phyloP scores from a whole-genome alignment of 257 asterid genomes.

The Petunia secreta region DNA sequence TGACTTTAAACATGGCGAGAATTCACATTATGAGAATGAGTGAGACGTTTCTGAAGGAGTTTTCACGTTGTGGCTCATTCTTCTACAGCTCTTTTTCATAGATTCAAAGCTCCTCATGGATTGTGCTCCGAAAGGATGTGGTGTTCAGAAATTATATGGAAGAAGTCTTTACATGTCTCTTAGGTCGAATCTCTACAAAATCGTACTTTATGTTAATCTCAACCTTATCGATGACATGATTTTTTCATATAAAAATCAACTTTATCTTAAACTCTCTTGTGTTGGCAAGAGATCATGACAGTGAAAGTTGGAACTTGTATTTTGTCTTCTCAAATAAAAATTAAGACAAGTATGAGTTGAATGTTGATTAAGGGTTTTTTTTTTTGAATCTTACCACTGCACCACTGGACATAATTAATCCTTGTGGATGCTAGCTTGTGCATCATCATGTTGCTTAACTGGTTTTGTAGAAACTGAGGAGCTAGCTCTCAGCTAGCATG shows the following conservation, averaged over 20 bases:
- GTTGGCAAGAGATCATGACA: background rate
- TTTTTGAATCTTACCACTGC: background rate
- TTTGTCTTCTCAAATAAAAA: background rate
- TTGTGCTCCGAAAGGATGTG: background rate
- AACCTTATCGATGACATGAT: background rate
- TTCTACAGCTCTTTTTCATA: background rate
- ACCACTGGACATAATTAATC: background rate
- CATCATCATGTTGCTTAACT: background rate
- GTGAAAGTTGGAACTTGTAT: background rate
- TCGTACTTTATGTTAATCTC: background rate
- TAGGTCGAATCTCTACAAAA: background rate
- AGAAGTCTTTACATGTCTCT: background rate
- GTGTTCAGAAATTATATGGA: background rate
- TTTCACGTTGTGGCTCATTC: too few relatives aligned
- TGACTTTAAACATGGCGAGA: conserved; percentile 6
- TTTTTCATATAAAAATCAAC: too few relatives aligned
- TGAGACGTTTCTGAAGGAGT: background rate
- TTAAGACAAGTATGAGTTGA: background rate
- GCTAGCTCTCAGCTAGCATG: background rate
- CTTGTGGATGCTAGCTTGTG: background rate
- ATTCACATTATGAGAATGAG: background rate
- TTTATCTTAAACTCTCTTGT: too few relatives aligned
- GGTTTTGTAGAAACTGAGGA: background rate
- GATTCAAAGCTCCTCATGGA: background rate
- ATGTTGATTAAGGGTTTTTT: background rate